Conservation (phyloP, 2,329 filamentous ascomycete species). For the Exophiala viscosa region DNA sequence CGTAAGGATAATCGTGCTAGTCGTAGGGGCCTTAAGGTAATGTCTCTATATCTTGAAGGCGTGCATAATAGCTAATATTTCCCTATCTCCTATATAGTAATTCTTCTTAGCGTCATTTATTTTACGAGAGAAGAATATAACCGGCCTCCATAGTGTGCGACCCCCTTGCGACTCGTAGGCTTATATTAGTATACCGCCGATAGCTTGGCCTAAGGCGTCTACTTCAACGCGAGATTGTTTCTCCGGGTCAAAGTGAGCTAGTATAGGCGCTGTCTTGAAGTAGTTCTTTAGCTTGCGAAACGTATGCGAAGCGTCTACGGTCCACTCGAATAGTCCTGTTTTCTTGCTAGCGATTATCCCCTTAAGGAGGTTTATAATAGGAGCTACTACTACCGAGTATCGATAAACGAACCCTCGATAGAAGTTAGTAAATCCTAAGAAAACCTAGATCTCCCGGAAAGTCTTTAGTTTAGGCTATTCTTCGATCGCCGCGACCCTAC, state of each 20-base stretch:
- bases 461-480: not conserved
- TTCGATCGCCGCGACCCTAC: too few species aligned
- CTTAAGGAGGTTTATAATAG: slow-evolving; percentile 27
- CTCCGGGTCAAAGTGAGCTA: slow-evolving; percentile 19
- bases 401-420: slow-evolving; percentile 32
- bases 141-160: not conserved
- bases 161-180: slow-evolving; percentile 11
- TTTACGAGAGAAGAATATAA: slow-evolving; percentile 8
- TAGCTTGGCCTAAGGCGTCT: slow-evolving; percentile 21
- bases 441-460: slow-evolving; percentile 28
- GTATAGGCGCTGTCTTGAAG: slow-evolving; percentile 18
- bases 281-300: slow-evolving; percentile 29
- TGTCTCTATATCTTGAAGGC: slow-evolving; percentile 29
- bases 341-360: slow-evolving; percentile 15
- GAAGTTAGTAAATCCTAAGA: slow-evolving; percentile 35
- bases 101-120: slow-evolving; percentile 5
- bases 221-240: slow-evolving; percentile 25
- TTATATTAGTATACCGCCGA: slow-evolving; percentile 23
- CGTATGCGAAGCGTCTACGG: slow-evolving; percentile 3
- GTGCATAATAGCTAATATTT: slow-evolving; percentile 23
- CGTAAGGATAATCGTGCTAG: slow-evolving; percentile 3
- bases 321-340: slow-evolving; percentile 10
- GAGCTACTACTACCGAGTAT: slow-evolving; percentile 27
- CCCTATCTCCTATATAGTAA: slow-evolving; percentile 9
- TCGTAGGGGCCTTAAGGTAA: slow-evolving; percentile 25